A percentile compares a stretch with the other conserved stretches of the same genome.
Evolutionary conservation across 208 protist species (phyloP).

Genomic region (Crithidia sp.): DNA sequence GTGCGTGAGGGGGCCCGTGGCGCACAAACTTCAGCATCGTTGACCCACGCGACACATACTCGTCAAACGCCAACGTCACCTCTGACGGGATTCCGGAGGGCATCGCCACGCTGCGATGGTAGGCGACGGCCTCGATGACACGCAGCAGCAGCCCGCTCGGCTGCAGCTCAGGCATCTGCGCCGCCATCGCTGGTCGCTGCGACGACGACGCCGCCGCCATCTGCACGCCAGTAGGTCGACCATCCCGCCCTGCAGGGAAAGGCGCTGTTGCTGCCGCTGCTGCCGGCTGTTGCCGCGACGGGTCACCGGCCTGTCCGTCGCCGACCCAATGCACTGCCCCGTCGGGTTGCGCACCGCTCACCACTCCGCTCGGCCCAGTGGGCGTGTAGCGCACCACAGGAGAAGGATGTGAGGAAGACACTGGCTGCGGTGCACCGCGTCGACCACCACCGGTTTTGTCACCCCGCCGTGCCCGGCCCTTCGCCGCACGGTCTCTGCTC

Average conservation of each 20-base stretch:
- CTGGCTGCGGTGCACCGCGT: no score
- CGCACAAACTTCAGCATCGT: conserved; percentile 64
- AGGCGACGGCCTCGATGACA: conserved; percentile 50
- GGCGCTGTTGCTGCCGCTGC: neutral
- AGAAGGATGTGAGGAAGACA: neutral
- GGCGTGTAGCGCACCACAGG: conserved; percentile 12
- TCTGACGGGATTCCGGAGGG: conserved; percentile 48
- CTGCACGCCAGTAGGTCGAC: no score
- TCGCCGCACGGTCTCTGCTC: neutral
- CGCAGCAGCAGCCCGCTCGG: conserved; percentile 52
- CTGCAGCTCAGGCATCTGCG: conserved; percentile 19
- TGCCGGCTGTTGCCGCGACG: neutral
- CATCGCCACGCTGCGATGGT: conserved; percentile 39
- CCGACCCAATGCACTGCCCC: conserved; percentile 7
- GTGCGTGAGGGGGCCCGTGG: conserved; percentile 52
- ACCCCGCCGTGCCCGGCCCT: no score
- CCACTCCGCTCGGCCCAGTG: neutral
- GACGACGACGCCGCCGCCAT: neutral
- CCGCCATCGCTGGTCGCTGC: neutral
- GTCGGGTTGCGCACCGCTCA: neutral
- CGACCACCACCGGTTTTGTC: no score
- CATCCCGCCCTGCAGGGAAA: neutral
- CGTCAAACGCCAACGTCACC: conserved; percentile 77
- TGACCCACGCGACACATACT: conserved; percentile 52
- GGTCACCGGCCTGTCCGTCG: neutral